phyloP scores from a whole-genome alignment of 805 yeast species.

The Candida ponderosae region DNA sequence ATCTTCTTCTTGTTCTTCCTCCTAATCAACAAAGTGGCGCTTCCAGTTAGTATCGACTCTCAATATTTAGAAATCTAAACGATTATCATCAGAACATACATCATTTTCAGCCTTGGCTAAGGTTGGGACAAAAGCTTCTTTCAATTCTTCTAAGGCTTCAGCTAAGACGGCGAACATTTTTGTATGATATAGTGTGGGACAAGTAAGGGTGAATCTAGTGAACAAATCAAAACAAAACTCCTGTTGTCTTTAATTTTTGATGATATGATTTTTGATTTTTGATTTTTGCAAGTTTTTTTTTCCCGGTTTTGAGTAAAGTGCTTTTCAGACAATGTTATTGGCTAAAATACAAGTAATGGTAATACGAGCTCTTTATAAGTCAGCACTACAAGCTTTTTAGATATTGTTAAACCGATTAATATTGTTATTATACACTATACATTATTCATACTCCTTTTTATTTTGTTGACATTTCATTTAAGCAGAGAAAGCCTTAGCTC shows the following conservation, averaged over 20 bases:
- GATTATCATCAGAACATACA: constrained; percentile 13
- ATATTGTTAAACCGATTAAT: no score
- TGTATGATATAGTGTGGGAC: not conserved
- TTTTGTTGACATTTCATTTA: constrained; percentile 6
- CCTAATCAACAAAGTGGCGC: not conserved
- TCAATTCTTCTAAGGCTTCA: constrained; percentile 50
- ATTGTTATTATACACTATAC: no score
- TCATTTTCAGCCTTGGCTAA: constrained; percentile 70
- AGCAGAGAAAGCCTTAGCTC: constrained; percentile 44
- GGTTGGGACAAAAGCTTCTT: constrained; percentile 73
- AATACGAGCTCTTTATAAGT: no score
- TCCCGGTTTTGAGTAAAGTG: not conserved
- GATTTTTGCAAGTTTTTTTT: not conserved
- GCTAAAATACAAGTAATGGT: no score
- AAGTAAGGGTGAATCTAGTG: not conserved
- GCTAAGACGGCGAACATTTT: constrained; percentile 28
- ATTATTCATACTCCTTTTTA: not conserved
- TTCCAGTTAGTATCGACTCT: constrained; percentile 8
- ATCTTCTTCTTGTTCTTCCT: constrained; percentile 27
- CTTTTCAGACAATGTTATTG: not conserved
- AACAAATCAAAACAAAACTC: not conserved
- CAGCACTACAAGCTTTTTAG: no score
- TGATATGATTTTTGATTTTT: not conserved
- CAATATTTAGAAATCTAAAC: not conserved
- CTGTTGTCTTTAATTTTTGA: no score